Evolutionary conservation across 2,329 filamentous ascomycete genomes (phyloP).

Genomic region (Leptodontidium sp.): DNA sequence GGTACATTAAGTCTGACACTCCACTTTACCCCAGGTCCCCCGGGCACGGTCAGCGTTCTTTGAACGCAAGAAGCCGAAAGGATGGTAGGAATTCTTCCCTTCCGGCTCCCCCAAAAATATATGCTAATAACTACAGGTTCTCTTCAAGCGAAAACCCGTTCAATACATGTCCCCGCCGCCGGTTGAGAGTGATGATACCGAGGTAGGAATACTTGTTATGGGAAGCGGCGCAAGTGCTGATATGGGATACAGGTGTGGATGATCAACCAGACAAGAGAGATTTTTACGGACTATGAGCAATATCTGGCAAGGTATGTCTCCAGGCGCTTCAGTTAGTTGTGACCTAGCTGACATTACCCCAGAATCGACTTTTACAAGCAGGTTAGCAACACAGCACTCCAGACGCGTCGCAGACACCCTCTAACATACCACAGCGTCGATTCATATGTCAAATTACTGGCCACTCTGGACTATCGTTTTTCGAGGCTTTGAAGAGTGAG

Average conservation of each 20-base stretch:
- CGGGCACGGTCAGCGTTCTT: slow-evolving; percentile 28
- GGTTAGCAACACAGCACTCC: slow-evolving; percentile 57
- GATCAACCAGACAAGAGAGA: slow-evolving; percentile 87
- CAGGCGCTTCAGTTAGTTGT: slow-evolving; percentile 25
- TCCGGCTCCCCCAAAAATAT: not conserved
- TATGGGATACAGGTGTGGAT: slow-evolving; percentile 78
- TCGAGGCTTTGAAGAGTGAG: slow-evolving; percentile 91
- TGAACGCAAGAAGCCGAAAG: slow-evolving; percentile 32
- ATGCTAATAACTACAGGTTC: slow-evolving; percentile 66
- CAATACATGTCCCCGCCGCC: slow-evolving; percentile 76
- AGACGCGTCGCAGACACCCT: slow-evolving; percentile 30
- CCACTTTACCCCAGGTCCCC: slow-evolving; percentile 36
- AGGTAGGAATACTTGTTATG: slow-evolving; percentile 65
- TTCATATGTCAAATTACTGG: slow-evolving; percentile 98
- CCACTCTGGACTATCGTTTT: slow-evolving; percentile 89
- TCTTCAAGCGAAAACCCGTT: slow-evolving; percentile 96
- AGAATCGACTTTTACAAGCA: slow-evolving; percentile 95
- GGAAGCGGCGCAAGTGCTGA: slow-evolving; percentile 37
- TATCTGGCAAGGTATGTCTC: slow-evolving; percentile 79
- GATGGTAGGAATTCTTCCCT: slow-evolving; percentile 40
- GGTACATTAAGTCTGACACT: slow-evolving; percentile 39
- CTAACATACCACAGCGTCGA: slow-evolving; percentile 58
- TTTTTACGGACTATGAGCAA: slow-evolving; percentile 88
- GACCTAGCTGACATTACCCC: slow-evolving; percentile 45
- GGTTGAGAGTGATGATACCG: slow-evolving; percentile 81